phyloP scores from a whole-genome alignment of 1,284 basidiomycete species.

The Neotropicomus parvogracilis region DNA sequence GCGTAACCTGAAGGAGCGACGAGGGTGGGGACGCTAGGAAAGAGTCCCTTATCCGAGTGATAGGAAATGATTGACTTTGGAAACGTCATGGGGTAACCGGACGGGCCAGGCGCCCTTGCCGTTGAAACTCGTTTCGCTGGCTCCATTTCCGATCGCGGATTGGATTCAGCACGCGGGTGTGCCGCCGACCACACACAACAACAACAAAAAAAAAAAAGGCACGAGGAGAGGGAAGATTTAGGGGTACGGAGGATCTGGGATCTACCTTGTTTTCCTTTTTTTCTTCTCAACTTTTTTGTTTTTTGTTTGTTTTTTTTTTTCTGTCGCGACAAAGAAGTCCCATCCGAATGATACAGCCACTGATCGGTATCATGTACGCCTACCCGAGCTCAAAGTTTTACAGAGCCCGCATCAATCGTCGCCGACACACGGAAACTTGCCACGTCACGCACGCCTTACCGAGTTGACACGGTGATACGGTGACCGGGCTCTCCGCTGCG shows the following conservation, averaged over 20 bases:
- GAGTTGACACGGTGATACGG: constrained; percentile 21
- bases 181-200: neutral
- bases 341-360: neutral
- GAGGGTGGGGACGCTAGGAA: neutral
- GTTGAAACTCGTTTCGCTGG: constrained; percentile 19
- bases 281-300: neutral
- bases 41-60: constrained; percentile 3
- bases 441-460: constrained; percentile 15
- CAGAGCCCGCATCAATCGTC: neutral
- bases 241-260: neutral
- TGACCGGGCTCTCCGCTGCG: neutral
- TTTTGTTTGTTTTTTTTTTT: neutral
- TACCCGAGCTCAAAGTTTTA: constrained; percentile 14
- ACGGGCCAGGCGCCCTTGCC: neutral
- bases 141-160: constrained; percentile 3
- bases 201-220: neutral
- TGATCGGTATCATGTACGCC: constrained; percentile 6
- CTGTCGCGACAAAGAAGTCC: neutral
- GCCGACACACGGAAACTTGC: constrained; percentile 14
- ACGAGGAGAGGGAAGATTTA: neutral
- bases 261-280: neutral
- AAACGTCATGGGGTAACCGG: constrained; percentile 2
- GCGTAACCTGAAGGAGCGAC: neutral
- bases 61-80: constrained; percentile 9
- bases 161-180: neutral